Evolutionary conservation across 2,329 filamentous ascomycete genomes (phyloP).

Genomic region (Sporothrix globosa): DNA sequence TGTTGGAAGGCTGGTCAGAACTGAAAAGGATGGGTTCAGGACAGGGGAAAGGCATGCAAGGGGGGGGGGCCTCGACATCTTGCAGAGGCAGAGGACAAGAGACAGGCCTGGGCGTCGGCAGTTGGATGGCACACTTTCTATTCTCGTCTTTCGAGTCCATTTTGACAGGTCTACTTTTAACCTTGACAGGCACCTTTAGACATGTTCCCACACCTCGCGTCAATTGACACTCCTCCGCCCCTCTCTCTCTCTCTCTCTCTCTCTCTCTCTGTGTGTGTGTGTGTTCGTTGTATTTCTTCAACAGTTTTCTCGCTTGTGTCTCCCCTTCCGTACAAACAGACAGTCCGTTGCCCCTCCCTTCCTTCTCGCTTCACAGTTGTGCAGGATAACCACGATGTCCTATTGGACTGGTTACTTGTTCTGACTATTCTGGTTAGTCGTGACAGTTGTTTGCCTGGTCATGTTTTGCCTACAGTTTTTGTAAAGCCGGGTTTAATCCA

Average conservation of each 20-base stretch:
- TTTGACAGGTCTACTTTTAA: too few species aligned
- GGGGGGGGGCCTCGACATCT: neutral
- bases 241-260: too few species aligned
- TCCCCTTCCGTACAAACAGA: neutral
- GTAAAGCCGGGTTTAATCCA: slow-evolving; percentile 15
- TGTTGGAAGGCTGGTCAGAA: neutral
- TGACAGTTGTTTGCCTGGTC: neutral
- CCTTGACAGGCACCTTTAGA: neutral
- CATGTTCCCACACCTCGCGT: neutral
- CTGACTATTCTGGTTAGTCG: neutral
- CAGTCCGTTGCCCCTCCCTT: neutral
- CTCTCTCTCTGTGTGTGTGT: too few species aligned
- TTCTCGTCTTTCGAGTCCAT: neutral
- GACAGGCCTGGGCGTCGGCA: neutral
- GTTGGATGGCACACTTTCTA: neutral
- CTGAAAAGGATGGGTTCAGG: slow-evolving; percentile 2
- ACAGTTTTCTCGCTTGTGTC: slow-evolving; percentile 4
- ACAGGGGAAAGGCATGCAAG: slow-evolving; percentile 16
- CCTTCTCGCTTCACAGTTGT: neutral
- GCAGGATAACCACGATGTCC: neutral
- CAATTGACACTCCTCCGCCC: neutral
- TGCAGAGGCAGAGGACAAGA: neutral
- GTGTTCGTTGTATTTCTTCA: too few species aligned
- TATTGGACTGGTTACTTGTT: neutral
- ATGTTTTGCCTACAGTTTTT: neutral